These are phyloP conservation scores for Fistulinella staudtii DNA, from an alignment of 1,284 basidiomycete species.

Conservation along the genomic window DNA sequence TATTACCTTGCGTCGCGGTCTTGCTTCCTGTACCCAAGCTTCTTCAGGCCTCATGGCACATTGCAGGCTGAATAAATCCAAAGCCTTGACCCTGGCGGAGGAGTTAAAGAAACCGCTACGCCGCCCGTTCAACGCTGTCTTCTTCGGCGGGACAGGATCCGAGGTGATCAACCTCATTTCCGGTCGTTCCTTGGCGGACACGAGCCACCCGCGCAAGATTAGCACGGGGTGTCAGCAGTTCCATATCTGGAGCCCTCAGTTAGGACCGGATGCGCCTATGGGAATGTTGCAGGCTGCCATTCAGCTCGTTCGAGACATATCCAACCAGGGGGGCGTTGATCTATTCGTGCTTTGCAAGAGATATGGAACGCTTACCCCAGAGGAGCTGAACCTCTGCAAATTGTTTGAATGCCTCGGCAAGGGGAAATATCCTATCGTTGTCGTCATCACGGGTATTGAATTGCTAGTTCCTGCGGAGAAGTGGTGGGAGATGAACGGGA, in stretches of 20 bases:
- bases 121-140: no score
- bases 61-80: no score
- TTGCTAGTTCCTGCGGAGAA: neutral
- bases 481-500: slow-evolving; percentile 9
- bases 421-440: slow-evolving; percentile 26
- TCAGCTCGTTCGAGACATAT: slow-evolving; percentile 2
- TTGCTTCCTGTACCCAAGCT: no score
- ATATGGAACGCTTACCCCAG: slow-evolving; percentile 19
- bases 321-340: slow-evolving; percentile 17
- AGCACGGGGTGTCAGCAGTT: neutral
- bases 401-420: slow-evolving; percentile 29
- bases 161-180: no score
- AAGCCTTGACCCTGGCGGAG: no score
- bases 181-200: no score
- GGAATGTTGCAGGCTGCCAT: neutral
- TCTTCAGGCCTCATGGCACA: no score
- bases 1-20: no score
- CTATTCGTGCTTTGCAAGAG: slow-evolving; percentile 32
- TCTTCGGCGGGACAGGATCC: no score
- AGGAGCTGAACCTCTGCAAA: slow-evolving; percentile 19
- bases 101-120: no score
- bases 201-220: no score
- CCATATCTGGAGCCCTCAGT: neutral
- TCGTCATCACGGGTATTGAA: slow-evolving; percentile 24
- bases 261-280: neutral